Evolutionary conservation across 768 basidiomycete species (phyloP).

Genomic region (Rossbeevera mucosa): DNA sequence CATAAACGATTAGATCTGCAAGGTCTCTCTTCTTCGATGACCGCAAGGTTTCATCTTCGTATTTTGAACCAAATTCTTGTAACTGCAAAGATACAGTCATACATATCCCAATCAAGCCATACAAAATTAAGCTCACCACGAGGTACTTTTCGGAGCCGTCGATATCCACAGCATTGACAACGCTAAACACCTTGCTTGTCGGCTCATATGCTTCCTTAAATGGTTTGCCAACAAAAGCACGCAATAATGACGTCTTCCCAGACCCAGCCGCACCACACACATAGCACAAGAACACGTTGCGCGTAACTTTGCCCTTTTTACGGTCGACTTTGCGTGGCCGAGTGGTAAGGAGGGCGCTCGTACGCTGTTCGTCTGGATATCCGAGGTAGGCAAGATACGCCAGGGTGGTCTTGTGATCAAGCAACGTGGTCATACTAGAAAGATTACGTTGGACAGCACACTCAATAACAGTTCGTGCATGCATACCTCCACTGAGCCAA

Average conservation of each 20-base stretch:
- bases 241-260: constrained; percentile 86
- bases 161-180: constrained; percentile 93
- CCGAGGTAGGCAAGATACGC: constrained; percentile 95
- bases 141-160: constrained; percentile 94
- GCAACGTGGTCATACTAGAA: constrained; percentile 88
- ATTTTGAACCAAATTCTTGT: constrained; percentile 96
- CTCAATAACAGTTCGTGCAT: not conserved
- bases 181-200: constrained; percentile 84
- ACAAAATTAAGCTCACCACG: constrained; percentile 58
- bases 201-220: constrained; percentile 76
- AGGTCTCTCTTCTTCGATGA: constrained; percentile 88
- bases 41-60: constrained; percentile 86
- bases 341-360: constrained; percentile 81
- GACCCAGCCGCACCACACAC: constrained; percentile 94
- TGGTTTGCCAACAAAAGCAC: constrained; percentile 81
- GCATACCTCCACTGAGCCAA: constrained; percentile 94
- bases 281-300: constrained; percentile 92
- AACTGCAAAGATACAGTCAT: constrained; percentile 47
- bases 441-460: constrained; percentile 1
- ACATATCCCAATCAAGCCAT: not conserved
- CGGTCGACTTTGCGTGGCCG: constrained; percentile 80
- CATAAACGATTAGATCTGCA: constrained; percentile 92
- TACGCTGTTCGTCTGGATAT: constrained; percentile 75
- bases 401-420: constrained; percentile 89
- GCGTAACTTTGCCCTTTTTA: constrained; percentile 78